A percentile compares a stretch with the other conserved stretches of the same genome.
Conservation (phyloP, 2,329 filamentous ascomycete genomes). For the Fusarium sublunatum region DNA sequence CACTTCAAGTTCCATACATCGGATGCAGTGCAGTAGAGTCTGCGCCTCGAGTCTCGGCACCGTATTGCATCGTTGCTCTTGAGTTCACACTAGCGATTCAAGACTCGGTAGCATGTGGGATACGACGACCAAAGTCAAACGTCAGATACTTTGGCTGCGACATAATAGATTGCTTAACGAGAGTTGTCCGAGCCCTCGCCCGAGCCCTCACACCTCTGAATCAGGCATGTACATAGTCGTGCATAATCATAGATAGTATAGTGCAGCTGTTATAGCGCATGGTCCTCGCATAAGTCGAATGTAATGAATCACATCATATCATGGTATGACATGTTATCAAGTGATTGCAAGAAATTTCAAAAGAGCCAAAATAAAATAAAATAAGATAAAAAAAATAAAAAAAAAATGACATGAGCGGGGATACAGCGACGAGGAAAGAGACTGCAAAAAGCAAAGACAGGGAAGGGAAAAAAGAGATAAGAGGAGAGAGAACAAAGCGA, state of each 20-base stretch:
- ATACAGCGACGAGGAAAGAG: conserved; percentile 18
- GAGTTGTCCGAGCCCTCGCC: conserved; percentile 3
- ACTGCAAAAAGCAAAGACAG: conserved; percentile 18
- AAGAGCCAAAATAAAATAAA: conserved; percentile 10
- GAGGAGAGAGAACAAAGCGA: conserved; percentile 3
- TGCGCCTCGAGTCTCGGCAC: conserved; percentile 34
- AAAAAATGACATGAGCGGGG: neutral
- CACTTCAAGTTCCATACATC: conserved; percentile 12
- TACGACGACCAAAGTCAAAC: neutral
- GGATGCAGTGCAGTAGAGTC: conserved; percentile 6
- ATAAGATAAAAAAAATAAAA: conserved; percentile 15
- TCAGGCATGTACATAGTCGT: conserved; percentile 24
- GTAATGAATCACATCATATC: conserved; percentile 31
- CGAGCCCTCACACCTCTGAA: conserved; percentile 12
- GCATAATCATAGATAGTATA: conserved; percentile 29
- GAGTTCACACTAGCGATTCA: conserved; percentile 13
- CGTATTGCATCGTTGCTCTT: conserved; percentile 21
- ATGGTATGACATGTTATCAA: conserved; percentile 15
- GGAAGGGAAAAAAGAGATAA: conserved; percentile 3
- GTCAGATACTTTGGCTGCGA: neutral
- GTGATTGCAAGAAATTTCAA: conserved; percentile 4
- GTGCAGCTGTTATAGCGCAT: neutral
- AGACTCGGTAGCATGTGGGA: neutral
- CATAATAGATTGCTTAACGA: conserved; percentile 23
- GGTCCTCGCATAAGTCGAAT: conserved; percentile 32